Conservation (phyloP, 2,329 filamentous ascomycete genomes). For the Coniochaeta hoffmannii region DNA sequence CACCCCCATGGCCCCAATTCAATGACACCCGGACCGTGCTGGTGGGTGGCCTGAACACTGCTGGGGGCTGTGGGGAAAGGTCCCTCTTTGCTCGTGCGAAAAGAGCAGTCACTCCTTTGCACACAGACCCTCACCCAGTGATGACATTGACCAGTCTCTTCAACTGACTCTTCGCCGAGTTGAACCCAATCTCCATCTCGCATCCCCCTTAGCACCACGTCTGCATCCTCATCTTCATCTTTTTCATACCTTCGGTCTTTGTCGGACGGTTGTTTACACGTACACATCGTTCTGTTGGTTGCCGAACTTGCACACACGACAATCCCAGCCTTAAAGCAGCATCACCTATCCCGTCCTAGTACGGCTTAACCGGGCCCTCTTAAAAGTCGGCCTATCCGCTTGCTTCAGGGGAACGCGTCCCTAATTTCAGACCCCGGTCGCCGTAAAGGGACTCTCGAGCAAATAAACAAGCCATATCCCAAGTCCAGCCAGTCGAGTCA, state of each 20-base stretch:
- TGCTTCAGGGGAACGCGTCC: conserved; percentile 22
- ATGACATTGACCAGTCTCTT: background rate
- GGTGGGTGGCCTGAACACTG: background rate
- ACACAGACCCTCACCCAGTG: background rate
- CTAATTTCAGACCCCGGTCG: conserved; percentile 23
- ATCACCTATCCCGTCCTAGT: background rate
- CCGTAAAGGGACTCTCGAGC: conserved; percentile 22
- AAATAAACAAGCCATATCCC: conserved; percentile 24
- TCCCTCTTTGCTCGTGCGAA: background rate
- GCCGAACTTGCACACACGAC: no score
- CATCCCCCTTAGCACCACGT: background rate
- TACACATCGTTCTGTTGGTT: background rate
- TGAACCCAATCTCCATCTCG: background rate
- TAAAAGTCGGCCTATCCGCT: conserved; percentile 2
- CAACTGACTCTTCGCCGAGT: background rate
- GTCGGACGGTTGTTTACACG: background rate
- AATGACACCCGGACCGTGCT: background rate
- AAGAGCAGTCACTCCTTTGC: background rate
- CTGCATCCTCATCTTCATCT: background rate
- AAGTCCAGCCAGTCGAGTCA: conserved; percentile 4
- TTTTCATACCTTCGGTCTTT: background rate
- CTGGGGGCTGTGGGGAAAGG: no score
- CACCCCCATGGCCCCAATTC: background rate
- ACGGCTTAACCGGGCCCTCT: conserved; percentile 1
- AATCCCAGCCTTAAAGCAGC: background rate